Evolutionary conservation across 2,329 filamentous ascomycete genomes (phyloP), one percentile per base, ranked within the genome.

Genomic region (Nothophoma quercina): DNA sequence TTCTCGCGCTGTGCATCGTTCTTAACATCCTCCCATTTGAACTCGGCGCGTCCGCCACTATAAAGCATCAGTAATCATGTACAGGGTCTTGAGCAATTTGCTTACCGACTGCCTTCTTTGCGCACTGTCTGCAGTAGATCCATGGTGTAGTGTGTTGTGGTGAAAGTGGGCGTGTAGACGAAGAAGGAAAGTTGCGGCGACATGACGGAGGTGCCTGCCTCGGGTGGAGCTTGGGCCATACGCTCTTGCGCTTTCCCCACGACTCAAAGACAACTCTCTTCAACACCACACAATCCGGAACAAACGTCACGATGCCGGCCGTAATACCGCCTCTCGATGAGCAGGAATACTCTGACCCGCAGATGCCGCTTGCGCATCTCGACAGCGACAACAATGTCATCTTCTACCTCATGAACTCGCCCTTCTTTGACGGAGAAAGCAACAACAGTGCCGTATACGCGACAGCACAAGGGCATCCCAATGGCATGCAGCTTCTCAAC

Each of bases 1-100:
- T 88, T 96, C 75, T 99, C 93, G 74, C 95, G 92, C 69, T 96
- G 93, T 18, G 84, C 79, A 41, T 92, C 96, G 60, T 82, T 86
- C 72, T 93, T 88, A 70, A 99, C 93, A 64, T 97, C 92, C 61
- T 93, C 90, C 95, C 95, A 98, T 77, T 88, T 93, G 80, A 99
- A 99, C 75, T 97, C 92, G 75, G 89, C 89, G 71, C 82, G 83
- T 55, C 95, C 95, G 69, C 95, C 95, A 62, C 95, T 84, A 56
- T 19, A 12, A 1, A 10, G 4, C 12, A 12, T 53, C 10, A 53
- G 50, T 10, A 7, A 8, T 13, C 4, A 22, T 12, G 7, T 18
- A 0, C 15, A 16, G 21, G 30, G 66, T 47, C 56, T 21, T 19
- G 28, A 10, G 25, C 15, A 1, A n/a, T n/a, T 16, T 10, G 32